phyloP scores from a whole-genome alignment of 1,139 yeast species.

The Candida albicans region DNA sequence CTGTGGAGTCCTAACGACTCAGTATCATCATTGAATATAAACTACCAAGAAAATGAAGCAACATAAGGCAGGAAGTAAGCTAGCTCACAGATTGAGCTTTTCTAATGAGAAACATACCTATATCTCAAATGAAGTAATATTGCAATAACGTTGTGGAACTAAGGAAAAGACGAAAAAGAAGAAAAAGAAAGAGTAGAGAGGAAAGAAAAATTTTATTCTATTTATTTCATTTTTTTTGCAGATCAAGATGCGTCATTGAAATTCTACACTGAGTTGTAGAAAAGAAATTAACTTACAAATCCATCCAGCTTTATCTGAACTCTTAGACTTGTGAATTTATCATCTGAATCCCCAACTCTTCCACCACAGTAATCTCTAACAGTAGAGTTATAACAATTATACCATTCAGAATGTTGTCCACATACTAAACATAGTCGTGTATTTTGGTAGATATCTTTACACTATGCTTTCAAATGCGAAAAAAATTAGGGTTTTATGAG shows the following conservation, averaged over 20 bases:
- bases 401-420: too few species aligned
- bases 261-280: too few species aligned
- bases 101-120: neutral
- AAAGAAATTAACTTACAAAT: too few species aligned
- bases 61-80: neutral
- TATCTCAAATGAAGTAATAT: neutral
- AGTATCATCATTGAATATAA: slow-evolving; percentile 35
- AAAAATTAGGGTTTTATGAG: neutral
- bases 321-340: too few species aligned
- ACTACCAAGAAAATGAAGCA: neutral
- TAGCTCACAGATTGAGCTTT: too few species aligned
- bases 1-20: slow-evolving; percentile 43
- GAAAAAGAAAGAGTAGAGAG: slow-evolving; percentile 1
- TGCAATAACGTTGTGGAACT: neutral
- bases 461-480: neutral
- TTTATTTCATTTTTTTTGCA: too few species aligned
- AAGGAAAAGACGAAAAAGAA: slow-evolving; percentile 3
- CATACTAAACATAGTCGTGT: neutral
- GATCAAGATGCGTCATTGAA: too few species aligned
- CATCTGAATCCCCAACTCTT: too few species aligned
- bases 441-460: neutral
- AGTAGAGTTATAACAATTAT: too few species aligned
- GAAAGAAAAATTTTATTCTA: neutral
- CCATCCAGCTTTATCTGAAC: too few species aligned
- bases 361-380: too few species aligned